Evolutionary conservation across 1,139 yeast genomes (phyloP).

Genomic region (Kodamaea plutei): DNA sequence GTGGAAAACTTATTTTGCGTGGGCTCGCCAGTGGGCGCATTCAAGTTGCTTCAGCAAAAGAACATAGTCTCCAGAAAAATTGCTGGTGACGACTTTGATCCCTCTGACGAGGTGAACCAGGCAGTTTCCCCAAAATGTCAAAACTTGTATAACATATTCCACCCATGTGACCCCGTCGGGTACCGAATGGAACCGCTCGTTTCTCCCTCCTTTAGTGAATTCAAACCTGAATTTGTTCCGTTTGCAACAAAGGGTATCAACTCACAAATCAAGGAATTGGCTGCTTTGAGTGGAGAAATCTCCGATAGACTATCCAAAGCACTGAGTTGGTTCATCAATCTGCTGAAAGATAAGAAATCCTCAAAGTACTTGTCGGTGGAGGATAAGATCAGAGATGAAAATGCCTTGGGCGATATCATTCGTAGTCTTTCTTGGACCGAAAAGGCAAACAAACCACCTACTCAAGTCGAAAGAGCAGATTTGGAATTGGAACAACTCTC

Average conservation of each 20-base stretch:
- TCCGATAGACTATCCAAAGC: conserved; percentile 45
- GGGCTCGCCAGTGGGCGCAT: conserved; percentile 90
- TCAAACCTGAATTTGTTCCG: conserved; percentile 59
- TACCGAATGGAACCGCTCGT: conserved; percentile 83
- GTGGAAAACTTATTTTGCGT: conserved; percentile 74
- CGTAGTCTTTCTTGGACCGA: conserved; percentile 27
- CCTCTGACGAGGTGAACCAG: conserved; percentile 8
- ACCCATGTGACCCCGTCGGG: conserved; percentile 87
- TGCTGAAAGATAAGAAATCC: conserved; percentile 1
- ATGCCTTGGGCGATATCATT: conserved; percentile 45
- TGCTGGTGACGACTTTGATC: conserved; percentile 17
- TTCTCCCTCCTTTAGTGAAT: conserved; percentile 46
- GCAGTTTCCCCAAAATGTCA: conserved; percentile 48
- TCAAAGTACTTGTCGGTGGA: conserved; percentile 13
- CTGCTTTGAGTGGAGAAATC: conserved; percentile 41
- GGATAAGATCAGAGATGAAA: conserved; percentile 28
- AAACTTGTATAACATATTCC: conserved; percentile 72
- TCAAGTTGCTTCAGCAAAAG: conserved; percentile 62
- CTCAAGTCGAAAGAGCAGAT: conserved; percentile 16
- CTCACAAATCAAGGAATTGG: conserved; percentile 38
- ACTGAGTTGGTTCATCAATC: conserved; percentile 38
- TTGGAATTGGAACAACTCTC: conserved; percentile 27
- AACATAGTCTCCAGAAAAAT: conserved; percentile 44
- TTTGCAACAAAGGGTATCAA: conserved; percentile 48
- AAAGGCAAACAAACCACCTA: conserved; percentile 14